Conservation (phyloP, 805 yeast species). For the Lipomyces spencermartinsiae region DNA sequence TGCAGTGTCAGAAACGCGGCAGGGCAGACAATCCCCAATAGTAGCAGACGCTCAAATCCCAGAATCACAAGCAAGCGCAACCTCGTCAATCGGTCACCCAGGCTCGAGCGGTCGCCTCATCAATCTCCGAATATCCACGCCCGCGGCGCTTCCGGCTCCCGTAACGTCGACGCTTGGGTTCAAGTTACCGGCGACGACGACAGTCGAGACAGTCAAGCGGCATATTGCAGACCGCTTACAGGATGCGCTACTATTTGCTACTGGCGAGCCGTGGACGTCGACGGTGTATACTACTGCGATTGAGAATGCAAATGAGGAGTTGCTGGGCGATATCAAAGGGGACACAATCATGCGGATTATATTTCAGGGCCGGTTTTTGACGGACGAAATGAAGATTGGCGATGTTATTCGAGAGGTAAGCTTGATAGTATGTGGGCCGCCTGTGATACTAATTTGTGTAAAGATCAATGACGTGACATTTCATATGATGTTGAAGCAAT, state of each 20-base stretch:
- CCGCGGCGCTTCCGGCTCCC: conserved; percentile 23
- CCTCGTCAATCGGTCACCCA: background rate
- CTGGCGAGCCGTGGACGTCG: conserved; percentile 33
- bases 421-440: background rate
- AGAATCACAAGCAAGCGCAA: background rate
- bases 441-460: background rate
- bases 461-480: conserved; percentile 27
- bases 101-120: conserved; percentile 8
- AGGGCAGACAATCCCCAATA: background rate
- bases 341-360: conserved; percentile 28
- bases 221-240: conserved; percentile 23
- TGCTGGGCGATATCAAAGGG: conserved; percentile 21
- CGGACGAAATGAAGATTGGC: conserved; percentile 19
- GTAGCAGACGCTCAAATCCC: background rate
- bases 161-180: conserved; percentile 19
- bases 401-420: conserved; percentile 22
- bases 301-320: conserved; percentile 19
- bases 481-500: conserved; percentile 29
- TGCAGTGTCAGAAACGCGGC: background rate
- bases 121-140: conserved; percentile 26
- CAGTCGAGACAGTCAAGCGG: conserved; percentile 23
- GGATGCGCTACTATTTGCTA: conserved; percentile 28
- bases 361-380: conserved; percentile 33
- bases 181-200: conserved; percentile 12
- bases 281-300: conserved; percentile 28